Evolutionary conservation across 169 alveolate species (phyloP).

Genomic region (Plasmodium berghei): DNA sequence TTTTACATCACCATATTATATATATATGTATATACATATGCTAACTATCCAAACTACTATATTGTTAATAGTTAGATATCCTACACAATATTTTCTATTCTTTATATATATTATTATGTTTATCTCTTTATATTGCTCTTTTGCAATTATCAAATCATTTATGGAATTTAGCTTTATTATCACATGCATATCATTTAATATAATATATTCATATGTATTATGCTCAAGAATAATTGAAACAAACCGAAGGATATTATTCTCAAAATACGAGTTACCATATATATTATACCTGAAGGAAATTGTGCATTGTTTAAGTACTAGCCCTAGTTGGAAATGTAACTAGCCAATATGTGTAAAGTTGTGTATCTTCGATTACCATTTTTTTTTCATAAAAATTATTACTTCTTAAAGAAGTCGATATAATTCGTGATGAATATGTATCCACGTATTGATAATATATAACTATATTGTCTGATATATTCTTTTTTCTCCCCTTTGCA

Average conservation of each 20-base stretch:
- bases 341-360: background rate
- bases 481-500: too few relatives aligned
- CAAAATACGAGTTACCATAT: slow-evolving; percentile 83
- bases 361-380: background rate
- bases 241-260: slow-evolving; percentile 80
- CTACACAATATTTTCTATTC: slow-evolving; percentile 62
- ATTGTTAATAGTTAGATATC: slow-evolving; percentile 65
- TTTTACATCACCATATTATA: slow-evolving; percentile 49
- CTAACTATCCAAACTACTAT: slow-evolving; percentile 54
- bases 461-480: too few relatives aligned
- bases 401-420: too few relatives aligned
- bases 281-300: slow-evolving; percentile 81
- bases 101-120: slow-evolving; percentile 28
- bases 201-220: slow-evolving; percentile 75
- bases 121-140: slow-evolving; percentile 48
- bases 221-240: slow-evolving; percentile 78
- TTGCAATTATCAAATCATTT: slow-evolving; percentile 44
- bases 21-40: slow-evolving; percentile 65
- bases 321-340: background rate
- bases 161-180: slow-evolving; percentile 70
- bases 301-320: slow-evolving; percentile 28
- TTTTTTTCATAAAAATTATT: background rate
- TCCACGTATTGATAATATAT: too few relatives aligned
- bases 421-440: too few relatives aligned
- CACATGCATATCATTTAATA: slow-evolving; percentile 65